Conservation (phyloP, 768 basidiomycete genomes). For the Termitomyces sp. region DNA sequence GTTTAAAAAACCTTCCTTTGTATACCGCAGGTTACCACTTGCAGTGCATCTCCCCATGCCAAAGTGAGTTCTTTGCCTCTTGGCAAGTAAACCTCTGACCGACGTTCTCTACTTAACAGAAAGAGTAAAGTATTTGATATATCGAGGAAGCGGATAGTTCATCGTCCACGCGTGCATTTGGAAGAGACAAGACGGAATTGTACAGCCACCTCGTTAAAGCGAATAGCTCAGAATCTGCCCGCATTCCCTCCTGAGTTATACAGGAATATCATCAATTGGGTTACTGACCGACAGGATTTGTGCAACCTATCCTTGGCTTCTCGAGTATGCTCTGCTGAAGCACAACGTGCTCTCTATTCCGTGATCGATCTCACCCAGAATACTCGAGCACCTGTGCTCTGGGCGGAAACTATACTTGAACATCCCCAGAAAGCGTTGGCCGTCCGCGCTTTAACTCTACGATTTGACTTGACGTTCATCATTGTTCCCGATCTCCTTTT, state of each 20-base stretch:
- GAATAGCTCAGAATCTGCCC: not conserved
- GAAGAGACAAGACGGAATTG: not conserved
- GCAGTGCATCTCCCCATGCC: constrained; percentile 5
- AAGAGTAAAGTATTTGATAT: not conserved
- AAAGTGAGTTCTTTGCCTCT: not conserved
- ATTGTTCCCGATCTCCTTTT: constrained; percentile 16
- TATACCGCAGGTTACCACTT: not conserved
- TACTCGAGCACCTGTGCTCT: constrained; percentile 12
- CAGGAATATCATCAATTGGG: constrained; percentile 12
- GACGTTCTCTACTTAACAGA: not conserved
- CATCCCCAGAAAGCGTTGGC: constrained; percentile 8
- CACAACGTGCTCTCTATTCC: constrained; percentile 16
- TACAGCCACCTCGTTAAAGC: not conserved
- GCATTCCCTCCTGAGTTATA: constrained; percentile 13
- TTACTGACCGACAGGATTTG: constrained; percentile 13
- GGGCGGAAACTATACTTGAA: constrained; percentile 14
- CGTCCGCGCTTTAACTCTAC: constrained; percentile 14
- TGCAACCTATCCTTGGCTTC: constrained; percentile 14
- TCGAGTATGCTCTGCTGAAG: constrained; percentile 13
- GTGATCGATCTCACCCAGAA: constrained; percentile 13
- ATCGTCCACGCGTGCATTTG: not conserved
- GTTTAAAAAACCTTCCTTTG: constrained; percentile 6
- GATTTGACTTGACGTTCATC: constrained; percentile 16
- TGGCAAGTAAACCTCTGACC: not conserved
- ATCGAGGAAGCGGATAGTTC: not conserved